Base-by-base conservation (phyloP, 2,329 filamentous ascomycete genomes). In the Aureobasidium sp. region DNA sequence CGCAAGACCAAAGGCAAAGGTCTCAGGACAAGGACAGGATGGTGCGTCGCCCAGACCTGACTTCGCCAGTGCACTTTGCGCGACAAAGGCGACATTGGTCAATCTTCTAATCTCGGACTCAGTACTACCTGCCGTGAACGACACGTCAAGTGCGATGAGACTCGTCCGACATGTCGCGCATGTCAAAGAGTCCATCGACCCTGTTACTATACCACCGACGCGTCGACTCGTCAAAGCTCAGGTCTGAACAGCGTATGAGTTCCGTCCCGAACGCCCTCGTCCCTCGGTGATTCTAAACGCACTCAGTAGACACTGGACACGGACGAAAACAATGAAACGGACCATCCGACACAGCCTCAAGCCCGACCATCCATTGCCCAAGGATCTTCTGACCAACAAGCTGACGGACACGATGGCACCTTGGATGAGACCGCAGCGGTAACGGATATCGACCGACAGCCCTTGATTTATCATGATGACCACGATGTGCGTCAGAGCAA, bases 71-170 rank as follows among this genome's bases (percentile, higher is more conserved):
- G 9, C 31, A 34, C 8, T 11, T 34, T 11, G 9, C 12, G 31
- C 9, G 31, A 34, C 9, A 34, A 3, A 3, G 2, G 31, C 8
- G 31, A 34, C 31, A 34, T 11, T 34, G 31, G 31, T 34, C 9
- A 12, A 34, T 3, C 9, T 34, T 34, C 31, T 34, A 34, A 34
- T 9, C 31, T 34, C 12, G 31, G 9, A 34, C 17, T 29, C 31
- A 71, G 70, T 60, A 37, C 65, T 5, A 67, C 70, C 31, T 72
- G 70, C 59, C 64, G 70, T 2, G 69, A 69, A 49, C 71, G 79
- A 62, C 76, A 80, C 64, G 78, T 80, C 67, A 82, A 82, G 70
- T 82, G 79, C 67, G 79, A 80, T 65, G 79, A 81, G 69, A 71
- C 70, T 39, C 76, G 74, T 64, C 78, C 77, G 15, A 68, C 72